Evolutionary conservation across 164 flowering plant species (phyloP).

Genomic region (Platanus orientalis): DNA sequence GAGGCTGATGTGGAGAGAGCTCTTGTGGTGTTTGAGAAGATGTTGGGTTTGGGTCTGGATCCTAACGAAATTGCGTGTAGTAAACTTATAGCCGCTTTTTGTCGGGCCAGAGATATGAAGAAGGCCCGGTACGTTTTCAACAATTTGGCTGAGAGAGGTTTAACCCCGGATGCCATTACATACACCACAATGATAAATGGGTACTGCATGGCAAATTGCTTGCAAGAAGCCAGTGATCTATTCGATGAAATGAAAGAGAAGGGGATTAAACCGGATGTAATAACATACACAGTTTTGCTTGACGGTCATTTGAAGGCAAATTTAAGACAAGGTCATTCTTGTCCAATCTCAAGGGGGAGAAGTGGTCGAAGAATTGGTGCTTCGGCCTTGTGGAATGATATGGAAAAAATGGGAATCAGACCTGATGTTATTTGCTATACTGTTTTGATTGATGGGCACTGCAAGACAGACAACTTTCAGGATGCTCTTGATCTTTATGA

Average conservation of each 20-base stretch:
- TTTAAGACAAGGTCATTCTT: constrained; percentile 4
- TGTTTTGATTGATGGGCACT: constrained; percentile 53
- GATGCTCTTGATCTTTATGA: constrained; percentile 50
- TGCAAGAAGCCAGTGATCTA: constrained; percentile 47
- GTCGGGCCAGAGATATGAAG: constrained; percentile 42
- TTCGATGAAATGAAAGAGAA: constrained; percentile 56
- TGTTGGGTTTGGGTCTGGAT: constrained; percentile 25
- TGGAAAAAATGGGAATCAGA: constrained; percentile 35
- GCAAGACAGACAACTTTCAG: constrained; percentile 37
- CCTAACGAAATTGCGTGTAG: constrained; percentile 32
- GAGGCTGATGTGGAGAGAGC: constrained; percentile 40
- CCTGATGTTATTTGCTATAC: constrained; percentile 63
- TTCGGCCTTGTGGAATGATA: constrained; percentile 33
- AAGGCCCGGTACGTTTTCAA: constrained; percentile 47
- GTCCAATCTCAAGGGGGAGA: neutral
- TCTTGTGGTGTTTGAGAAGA: constrained; percentile 28
- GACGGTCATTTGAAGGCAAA: constrained; percentile 33
- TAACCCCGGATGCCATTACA: constrained; percentile 44
- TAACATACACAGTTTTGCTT: constrained; percentile 66
- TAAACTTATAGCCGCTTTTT: constrained; percentile 48
- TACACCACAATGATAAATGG: constrained; percentile 70
- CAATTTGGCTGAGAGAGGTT: constrained; percentile 30
- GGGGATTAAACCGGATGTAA: constrained; percentile 61
- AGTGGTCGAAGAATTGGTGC: constrained; percentile 15
- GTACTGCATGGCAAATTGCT: constrained; percentile 44